A percentile compares a stretch with the other conserved stretches of the same genome.
Conservation (phyloP, 176 grass and related monocot genomes). For the Oryza punctata region DNA sequence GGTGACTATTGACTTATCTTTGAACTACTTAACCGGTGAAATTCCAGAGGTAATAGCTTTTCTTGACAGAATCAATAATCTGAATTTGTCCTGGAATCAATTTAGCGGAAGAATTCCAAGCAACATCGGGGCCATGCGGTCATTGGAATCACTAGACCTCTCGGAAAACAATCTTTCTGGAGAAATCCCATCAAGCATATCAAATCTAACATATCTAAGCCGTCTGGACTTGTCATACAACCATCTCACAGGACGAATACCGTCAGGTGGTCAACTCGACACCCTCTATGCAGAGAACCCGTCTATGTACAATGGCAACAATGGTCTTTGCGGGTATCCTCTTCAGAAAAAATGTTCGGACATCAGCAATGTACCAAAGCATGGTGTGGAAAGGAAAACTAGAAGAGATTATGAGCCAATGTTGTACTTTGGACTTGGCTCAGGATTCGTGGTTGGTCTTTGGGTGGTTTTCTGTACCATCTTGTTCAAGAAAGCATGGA, state of each 20-base stretch:
- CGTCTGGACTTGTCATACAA: slow-evolving; percentile 5
- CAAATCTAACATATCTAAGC: no score
- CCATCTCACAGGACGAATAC: slow-evolving; percentile 37
- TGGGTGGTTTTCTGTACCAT: slow-evolving; percentile 27
- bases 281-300: background rate
- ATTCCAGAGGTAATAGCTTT: no score
- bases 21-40: no score
- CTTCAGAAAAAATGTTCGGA: background rate
- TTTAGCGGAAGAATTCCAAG: no score
- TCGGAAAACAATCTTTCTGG: slow-evolving; percentile 28
- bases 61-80: no score
- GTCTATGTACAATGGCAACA: slow-evolving; percentile 34
- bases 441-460: slow-evolving; percentile 31
- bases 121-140: no score
- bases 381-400: background rate
- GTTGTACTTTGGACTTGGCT: background rate
- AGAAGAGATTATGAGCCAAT: background rate
- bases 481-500: slow-evolving; percentile 33
- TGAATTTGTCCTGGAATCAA: no score
- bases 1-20: no score
- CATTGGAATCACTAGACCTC: slow-evolving; percentile 4
- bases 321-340: slow-evolving; percentile 26
- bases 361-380: background rate
- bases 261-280: slow-evolving; percentile 15
- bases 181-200: slow-evolving; percentile 9